These are phyloP conservation scores for Pseudogymnoascus sp. DNA, from an alignment of 2,329 filamentous ascomycete species.

Conservation along the genomic window DNA sequence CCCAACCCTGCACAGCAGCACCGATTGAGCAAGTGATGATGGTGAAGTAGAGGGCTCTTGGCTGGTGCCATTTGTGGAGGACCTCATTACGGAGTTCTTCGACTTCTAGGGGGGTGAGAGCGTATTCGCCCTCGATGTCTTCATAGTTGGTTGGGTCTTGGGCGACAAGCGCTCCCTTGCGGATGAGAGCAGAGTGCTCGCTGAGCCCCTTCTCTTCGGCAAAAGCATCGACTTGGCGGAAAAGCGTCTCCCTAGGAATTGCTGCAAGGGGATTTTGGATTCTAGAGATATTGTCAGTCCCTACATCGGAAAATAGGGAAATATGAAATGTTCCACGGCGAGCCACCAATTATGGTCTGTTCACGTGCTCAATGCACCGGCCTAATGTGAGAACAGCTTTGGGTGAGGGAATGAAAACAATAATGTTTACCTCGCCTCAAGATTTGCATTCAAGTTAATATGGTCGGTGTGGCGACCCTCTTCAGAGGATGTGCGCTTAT, in stretches of 20 bases:
- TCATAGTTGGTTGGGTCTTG: constrained; percentile 58
- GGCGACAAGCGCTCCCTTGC: constrained; percentile 63
- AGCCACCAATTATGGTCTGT: too few species aligned
- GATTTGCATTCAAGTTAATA: constrained; percentile 17
- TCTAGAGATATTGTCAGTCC: constrained; percentile 25
- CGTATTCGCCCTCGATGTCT: constrained; percentile 44
- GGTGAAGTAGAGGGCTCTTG: constrained; percentile 53
- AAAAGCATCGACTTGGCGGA: constrained; percentile 49
- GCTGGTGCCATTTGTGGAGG: constrained; percentile 58
- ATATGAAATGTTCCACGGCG: too few species aligned
- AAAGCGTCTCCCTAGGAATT: constrained; percentile 39
- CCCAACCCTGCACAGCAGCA: constrained; percentile 46
- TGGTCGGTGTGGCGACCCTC: constrained; percentile 14
- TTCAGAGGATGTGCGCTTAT: constrained; percentile 13
- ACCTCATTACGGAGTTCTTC: constrained; percentile 50
- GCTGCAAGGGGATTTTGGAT: constrained; percentile 46
- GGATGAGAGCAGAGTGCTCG: constrained; percentile 49
- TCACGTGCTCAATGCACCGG: neutral
- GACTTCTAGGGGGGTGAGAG: constrained; percentile 51
- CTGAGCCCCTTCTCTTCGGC: constrained; percentile 48
- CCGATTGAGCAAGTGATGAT: constrained; percentile 60
- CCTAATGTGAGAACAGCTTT: neutral
- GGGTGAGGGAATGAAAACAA: neutral
- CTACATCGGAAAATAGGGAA: neutral
- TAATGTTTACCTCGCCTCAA: constrained; percentile 16